These are phyloP conservation scores for Gossypium anomalum DNA, from an alignment of 345 rosid species.

Conservation along the genomic window DNA sequence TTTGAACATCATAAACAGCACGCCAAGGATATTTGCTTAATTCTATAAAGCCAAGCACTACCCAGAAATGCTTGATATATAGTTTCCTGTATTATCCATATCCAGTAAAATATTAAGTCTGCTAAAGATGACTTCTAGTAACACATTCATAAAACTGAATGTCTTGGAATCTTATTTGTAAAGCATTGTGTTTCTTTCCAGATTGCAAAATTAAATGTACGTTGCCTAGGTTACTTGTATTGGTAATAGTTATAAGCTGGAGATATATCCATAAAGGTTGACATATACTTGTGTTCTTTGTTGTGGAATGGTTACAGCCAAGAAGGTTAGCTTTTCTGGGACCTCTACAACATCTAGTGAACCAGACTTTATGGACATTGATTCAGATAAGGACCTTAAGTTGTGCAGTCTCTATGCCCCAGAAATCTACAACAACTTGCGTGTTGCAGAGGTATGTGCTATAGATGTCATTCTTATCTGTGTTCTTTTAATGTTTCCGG, in stretches of 20 bases:
- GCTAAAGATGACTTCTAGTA: not conserved
- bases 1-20: not conserved
- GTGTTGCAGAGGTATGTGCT: slow-evolving; percentile 72
- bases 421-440: slow-evolving; percentile 62
- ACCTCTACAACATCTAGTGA: slow-evolving; percentile 27
- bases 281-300: not conserved
- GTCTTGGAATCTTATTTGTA: not conserved
- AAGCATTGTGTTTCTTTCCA: not conserved
- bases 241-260: not conserved
- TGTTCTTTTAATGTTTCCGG: not conserved
- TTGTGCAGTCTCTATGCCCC: slow-evolving; percentile 75
- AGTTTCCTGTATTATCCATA: not conserved
- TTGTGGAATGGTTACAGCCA: slow-evolving; percentile 35
- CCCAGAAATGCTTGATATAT: not conserved
- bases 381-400: slow-evolving; percentile 57
- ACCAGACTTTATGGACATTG: slow-evolving; percentile 52
- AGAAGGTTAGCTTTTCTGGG: slow-evolving; percentile 27
- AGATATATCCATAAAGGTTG: not conserved
- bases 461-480: not conserved
- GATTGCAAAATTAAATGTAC: not conserved
- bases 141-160: not conserved
- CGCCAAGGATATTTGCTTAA: not conserved
- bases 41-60: not conserved
- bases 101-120: not conserved
- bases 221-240: not conserved